These are phyloP conservation scores for Yueomyces sinensis DNA, from an alignment of 805 yeast genomes.

Conservation along the genomic window DNA sequence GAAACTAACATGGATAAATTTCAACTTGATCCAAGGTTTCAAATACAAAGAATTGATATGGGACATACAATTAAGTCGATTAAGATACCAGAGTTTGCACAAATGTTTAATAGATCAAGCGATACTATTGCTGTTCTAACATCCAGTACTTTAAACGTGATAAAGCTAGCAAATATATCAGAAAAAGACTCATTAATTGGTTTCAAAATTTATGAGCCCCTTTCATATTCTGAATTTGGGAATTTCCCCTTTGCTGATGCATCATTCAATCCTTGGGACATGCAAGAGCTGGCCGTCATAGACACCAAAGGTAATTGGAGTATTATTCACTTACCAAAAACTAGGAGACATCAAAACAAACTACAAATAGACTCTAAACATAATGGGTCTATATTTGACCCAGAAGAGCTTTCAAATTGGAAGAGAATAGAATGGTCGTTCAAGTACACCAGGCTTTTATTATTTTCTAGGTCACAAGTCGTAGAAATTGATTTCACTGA, in stretches of 20 bases:
- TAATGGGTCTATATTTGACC: conserved; percentile 27
- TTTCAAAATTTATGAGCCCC: conserved; percentile 12
- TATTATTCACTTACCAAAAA: conserved; percentile 22
- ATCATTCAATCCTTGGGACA: conserved; percentile 31
- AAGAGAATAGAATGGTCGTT: conserved; percentile 37
- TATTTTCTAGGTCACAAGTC: conserved; percentile 33
- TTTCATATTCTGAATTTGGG: conserved; percentile 14
- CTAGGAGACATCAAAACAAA: neutral
- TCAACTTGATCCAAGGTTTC: no score
- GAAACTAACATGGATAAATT: no score
- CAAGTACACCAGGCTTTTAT: conserved; percentile 17
- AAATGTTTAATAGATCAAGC: conserved; percentile 13
- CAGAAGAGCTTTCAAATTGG: conserved; percentile 43
- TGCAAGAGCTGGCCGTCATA: conserved; percentile 27
- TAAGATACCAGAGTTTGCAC: conserved; percentile 18
- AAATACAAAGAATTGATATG: conserved; percentile 12
- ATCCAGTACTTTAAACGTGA: conserved; percentile 20
- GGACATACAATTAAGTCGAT: conserved; percentile 31
- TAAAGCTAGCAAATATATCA: conserved; percentile 16
- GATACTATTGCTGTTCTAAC: conserved; percentile 29
- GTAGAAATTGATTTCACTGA: conserved; percentile 21
- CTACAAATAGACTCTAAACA: conserved; percentile 3
- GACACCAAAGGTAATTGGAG: conserved; percentile 45
- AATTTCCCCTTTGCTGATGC: conserved; percentile 33
- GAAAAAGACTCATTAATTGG: conserved; percentile 3